These are phyloP conservation scores for Arthrobotrys pseudoclavata DNA, from an alignment of 2,329 filamentous ascomycete genomes.

Conservation along the genomic window DNA sequence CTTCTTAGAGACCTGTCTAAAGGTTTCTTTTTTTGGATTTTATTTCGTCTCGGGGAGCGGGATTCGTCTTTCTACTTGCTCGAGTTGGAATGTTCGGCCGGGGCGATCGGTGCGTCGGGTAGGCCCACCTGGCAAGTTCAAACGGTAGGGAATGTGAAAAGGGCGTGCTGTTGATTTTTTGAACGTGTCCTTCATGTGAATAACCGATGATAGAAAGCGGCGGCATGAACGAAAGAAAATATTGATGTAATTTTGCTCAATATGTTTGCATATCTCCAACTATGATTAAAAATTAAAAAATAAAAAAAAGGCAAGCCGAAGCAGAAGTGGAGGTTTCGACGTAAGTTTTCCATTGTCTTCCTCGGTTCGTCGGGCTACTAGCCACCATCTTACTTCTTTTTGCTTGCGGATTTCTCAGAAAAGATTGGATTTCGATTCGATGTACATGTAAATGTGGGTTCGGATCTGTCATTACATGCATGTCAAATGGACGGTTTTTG, in stretches of 20 bases:
- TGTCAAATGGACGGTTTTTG: conserved; percentile 9
- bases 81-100: conserved; percentile 59
- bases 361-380: conserved; percentile 19
- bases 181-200: conserved; percentile 49
- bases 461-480: conserved; percentile 17
- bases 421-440: conserved; percentile 32
- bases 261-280: not conserved
- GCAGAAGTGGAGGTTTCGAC: conserved; percentile 2
- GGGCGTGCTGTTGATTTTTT: conserved; percentile 11
- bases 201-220: conserved; percentile 41
- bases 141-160: conserved; percentile 29
- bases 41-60: conserved; percentile 19
- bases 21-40: conserved; percentile 24
- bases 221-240: conserved; percentile 29
- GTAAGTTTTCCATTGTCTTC: conserved; percentile 16
- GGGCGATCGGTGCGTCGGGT: conserved; percentile 40
- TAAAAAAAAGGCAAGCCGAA: not conserved
- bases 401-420: conserved; percentile 7
- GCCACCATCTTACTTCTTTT: conserved; percentile 36
- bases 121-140: conserved; percentile 26
- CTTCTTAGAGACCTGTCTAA: conserved; percentile 16
- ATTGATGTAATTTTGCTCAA: conserved; percentile 49
- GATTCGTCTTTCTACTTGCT: conserved; percentile 34
- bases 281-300: not conserved
- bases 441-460: conserved; percentile 14